Evolutionary conservation across 2,329 filamentous ascomycete genomes (phyloP).

Genomic region (Chaetomium globosum): DNA sequence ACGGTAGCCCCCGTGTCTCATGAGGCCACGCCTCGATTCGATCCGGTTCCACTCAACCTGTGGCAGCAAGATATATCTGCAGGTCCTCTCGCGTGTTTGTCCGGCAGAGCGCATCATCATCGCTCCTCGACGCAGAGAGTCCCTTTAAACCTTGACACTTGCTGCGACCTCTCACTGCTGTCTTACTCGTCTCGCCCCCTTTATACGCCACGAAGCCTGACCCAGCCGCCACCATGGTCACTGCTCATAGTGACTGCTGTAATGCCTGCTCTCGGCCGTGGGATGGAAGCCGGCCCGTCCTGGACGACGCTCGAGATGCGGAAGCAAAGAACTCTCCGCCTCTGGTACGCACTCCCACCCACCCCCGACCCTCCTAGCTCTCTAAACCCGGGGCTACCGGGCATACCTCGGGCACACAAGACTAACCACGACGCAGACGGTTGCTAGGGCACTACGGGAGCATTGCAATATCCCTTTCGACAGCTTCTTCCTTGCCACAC

Average conservation of each 20-base stretch:
- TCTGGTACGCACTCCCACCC: conserved; percentile 28
- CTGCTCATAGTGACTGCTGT: conserved; percentile 19
- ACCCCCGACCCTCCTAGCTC: neutral
- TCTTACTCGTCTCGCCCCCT: neutral
- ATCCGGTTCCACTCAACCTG: neutral
- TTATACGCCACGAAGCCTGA: neutral
- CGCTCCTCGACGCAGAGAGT: neutral
- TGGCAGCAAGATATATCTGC: conserved; percentile 21
- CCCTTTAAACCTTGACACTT: neutral
- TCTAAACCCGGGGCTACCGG: neutral
- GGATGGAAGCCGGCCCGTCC: conserved; percentile 31
- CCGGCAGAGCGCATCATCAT: neutral
- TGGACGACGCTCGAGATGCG: conserved; percentile 27
- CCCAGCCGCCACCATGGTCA: conserved; percentile 30
- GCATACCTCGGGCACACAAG: neutral
- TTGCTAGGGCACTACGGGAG: conserved; percentile 55
- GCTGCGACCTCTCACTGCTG: neutral
- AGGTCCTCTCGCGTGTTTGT: conserved; percentile 9
- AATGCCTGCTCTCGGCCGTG: conserved; percentile 33
- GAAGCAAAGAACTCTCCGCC: conserved; percentile 34
- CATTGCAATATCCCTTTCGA: conserved; percentile 56
- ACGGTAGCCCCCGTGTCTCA: conserved; percentile 20
- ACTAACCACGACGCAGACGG: conserved; percentile 40
- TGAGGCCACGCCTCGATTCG: neutral
- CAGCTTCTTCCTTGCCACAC: conserved; percentile 56